These are phyloP conservation scores for Mucor lusitanicus DNA, from an alignment of 371 early-diverging fungal species.

Conservation along the genomic window DNA sequence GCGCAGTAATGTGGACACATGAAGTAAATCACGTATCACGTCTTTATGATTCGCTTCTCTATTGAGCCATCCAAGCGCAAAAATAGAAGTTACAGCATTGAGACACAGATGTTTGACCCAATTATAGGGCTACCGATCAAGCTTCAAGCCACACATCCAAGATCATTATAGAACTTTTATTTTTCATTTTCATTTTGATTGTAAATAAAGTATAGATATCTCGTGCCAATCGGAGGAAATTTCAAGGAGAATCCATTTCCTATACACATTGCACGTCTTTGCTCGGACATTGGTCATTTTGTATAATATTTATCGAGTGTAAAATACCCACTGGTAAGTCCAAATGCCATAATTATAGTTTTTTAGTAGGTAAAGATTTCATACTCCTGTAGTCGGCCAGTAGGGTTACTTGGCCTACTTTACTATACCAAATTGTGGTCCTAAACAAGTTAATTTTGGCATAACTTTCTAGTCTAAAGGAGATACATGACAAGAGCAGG, in stretches of 20 bases:
- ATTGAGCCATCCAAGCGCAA: too few relatives aligned
- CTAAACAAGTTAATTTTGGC: neutral
- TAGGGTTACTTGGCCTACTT: neutral
- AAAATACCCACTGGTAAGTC: constrained; percentile 41
- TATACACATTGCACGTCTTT: constrained; percentile 12
- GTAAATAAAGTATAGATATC: constrained; percentile 2
- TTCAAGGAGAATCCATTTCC: constrained; percentile 20
- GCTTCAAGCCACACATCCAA: too few relatives aligned
- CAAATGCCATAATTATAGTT: constrained; percentile 22
- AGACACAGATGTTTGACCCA: too few relatives aligned
- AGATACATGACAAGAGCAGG: too few relatives aligned
- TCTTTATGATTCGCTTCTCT: too few relatives aligned
- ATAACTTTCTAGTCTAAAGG: too few relatives aligned
- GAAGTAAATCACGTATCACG: too few relatives aligned
- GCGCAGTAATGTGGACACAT: too few relatives aligned
- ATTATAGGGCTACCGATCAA: too few relatives aligned
- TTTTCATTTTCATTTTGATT: neutral
- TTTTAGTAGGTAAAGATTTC: constrained; percentile 27
- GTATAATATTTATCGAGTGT: constrained; percentile 25
- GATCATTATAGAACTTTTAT: too few relatives aligned
- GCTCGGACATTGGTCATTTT: constrained; percentile 32
- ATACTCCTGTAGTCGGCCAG: neutral
- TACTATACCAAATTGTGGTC: constrained; percentile 5
- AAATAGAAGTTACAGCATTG: too few relatives aligned
- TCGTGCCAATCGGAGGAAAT: constrained; percentile 17